Base-by-base conservation (phyloP, 1,284 basidiomycete genomes). In the Cutaneotrichosporon sp. region DNA sequence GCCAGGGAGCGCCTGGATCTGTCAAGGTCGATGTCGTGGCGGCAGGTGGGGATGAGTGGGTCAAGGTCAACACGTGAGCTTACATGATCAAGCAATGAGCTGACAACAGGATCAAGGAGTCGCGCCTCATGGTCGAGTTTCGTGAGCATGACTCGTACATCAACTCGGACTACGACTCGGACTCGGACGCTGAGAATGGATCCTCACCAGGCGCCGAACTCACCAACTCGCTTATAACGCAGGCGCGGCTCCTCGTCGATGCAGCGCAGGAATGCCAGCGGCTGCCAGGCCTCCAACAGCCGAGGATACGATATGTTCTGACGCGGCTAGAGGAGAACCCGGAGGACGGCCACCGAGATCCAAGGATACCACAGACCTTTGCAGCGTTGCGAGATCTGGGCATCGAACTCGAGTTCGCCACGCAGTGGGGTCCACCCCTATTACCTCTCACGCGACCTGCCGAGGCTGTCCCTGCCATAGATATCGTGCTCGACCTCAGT, bases 1-100 rank as follows among this genome's bases (percentile, higher is more conserved):
- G 66, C 14, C 47, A 38, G 11, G 21, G 59, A 2, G 69, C 64
- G 5, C 40, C 56, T 11, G 60, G 58, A 60, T 14, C 51, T 21
- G 42, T 68, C 36, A 76, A 77, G 61, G 86, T 93, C 0, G 91
- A 94, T 72, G 83, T 93, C 6, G 87, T 92, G 14, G 87, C 88
- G 1, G 56, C 89, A 26, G 85, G 86, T 55, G 91, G 90, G 0
- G 81, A 84, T 34, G 81, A 83, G 6, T 94, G 91, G 91, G 87
- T 91, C 52, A 85, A 91, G 70, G 85, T 93, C 40, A 93, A 92
- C 80, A 92, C 91, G 91, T 91, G 71, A 75, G 89, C 18, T 31
- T n/a, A 6, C 16, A 7, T 46, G 14, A 6, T n/a, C 26, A 21
- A 32, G 5, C 9, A 50, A 6, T 13, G 26, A 18, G 46, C 55